phyloP scores from a whole-genome alignment of 2,329 filamentous ascomycete genomes.

The Cladosporium sp. region DNA sequence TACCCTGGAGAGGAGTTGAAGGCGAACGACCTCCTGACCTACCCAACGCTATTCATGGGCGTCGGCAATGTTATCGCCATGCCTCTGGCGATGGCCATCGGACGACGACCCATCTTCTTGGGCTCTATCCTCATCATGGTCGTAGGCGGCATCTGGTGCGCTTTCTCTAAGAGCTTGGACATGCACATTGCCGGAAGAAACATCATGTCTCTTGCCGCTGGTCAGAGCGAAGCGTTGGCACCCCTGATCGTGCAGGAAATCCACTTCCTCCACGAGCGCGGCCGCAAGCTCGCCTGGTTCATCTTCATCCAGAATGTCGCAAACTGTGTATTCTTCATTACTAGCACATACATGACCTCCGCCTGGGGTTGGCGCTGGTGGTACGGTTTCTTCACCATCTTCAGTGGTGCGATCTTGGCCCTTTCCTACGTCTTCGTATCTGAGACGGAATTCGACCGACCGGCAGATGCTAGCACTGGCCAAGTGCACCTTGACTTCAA shows the following conservation, averaged over 20 bases:
- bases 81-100: slow-evolving; percentile 37
- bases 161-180: slow-evolving; percentile 22
- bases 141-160: slow-evolving; percentile 31
- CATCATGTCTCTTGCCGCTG: slow-evolving; percentile 33
- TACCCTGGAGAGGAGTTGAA: slow-evolving; percentile 24
- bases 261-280: slow-evolving; percentile 27
- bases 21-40: slow-evolving; percentile 41
- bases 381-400: slow-evolving; percentile 18
- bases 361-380: slow-evolving; percentile 19
- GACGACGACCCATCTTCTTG: slow-evolving; percentile 38
- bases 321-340: slow-evolving; percentile 17
- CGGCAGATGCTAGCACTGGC: slow-evolving; percentile 16
- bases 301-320: slow-evolving; percentile 14
- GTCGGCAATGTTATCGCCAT: slow-evolving; percentile 41
- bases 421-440: slow-evolving; percentile 42
- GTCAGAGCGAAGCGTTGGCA: slow-evolving; percentile 27
- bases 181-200: slow-evolving; percentile 34
- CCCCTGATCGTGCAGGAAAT: slow-evolving; percentile 28
- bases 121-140: slow-evolving; percentile 33
- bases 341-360: slow-evolving; percentile 16
- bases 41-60: slow-evolving; percentile 40
- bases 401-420: slow-evolving; percentile 34
- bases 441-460: slow-evolving; percentile 45
- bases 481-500: slow-evolving; percentile 19
- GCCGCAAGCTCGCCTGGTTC: slow-evolving; percentile 23